Base-by-base conservation (phyloP, 805 yeast genomes). In the Kuraishia floccosa region DNA sequence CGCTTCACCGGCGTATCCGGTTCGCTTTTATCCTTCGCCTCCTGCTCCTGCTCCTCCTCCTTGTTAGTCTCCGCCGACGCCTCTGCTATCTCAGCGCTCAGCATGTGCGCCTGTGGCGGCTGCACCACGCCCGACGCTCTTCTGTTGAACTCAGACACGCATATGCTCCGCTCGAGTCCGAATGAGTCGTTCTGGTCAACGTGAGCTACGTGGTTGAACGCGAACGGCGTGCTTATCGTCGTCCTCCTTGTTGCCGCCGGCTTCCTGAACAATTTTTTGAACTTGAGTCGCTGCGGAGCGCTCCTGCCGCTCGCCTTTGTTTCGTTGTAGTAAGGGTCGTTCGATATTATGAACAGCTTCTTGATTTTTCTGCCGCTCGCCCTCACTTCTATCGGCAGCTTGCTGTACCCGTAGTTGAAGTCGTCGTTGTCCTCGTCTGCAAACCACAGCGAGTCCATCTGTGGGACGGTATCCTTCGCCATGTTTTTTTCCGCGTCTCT, bases 181-280 rank as follows among this genome's bases (percentile, higher is more conserved):
- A 52, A 55, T 2, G 42, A 39, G 4, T 36, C 32, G 15, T 41
- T 36, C 12, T 46, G 41, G 25, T 53, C 54, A 17, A 54, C 40
- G 33, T 54, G 60, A 3, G 58, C 43, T 14, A 54, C 41, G 31
- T 55, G 61, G 25, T 40, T 40, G 38, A 54, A 54, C 0, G 42
- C 50, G 20, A 47, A 50, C 3, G 61, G 60, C 6, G 56, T 46
- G 27, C 55, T 46, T 17, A 55, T 52, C 6, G 15, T 4, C 17
- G 19, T 17, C 6, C 17, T 15, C 14, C 24, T 18, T 11, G 13
- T 22, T 4, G 16, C 30, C 10, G 29, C 14, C 19, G 15, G 6
- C 16, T 17, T 25, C 14, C 24, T 13, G 22, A 10, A 14, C 7
- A 10, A 24, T 10, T 10, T 31, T 27, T 23, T 30, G 30, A 20